Evolutionary conservation across 257 asterid species (phyloP), one percentile per base, ranked within the genome.

Genomic region (Sherardia arvensis): DNA sequence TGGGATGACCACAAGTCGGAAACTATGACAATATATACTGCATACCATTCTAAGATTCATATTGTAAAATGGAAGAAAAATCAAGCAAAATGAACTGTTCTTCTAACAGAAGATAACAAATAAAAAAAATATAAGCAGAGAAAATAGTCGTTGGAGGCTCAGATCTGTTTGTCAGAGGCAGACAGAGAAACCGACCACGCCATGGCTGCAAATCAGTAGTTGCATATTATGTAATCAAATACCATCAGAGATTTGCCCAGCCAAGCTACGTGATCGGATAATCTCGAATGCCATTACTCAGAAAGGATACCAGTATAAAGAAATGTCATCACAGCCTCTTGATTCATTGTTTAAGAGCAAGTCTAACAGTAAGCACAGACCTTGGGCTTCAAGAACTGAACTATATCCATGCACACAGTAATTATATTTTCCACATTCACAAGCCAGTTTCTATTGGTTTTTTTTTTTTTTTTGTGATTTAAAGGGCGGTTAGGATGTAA

Each of bases 91-190:
- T 15, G 51, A 14, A 43, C 20, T 0, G 15, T 0, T 40, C n/a
- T 40, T 40, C n/a, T 12, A 40, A 40, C 48, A 3, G 1, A 56
- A 17, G 7, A 28, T 8, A 18, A 56, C 38, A 56, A 26, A 60
- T 8, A 32, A 32, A 4, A 32, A 32, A 34, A 34, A 43, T 17
- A 7, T 43, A 48, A 18, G 12, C 21, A 34, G 32, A 4, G 45
- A 40, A 62, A 21, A 25, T 8, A 40, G 21, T 4, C 15, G 25
- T 7, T 15, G 15, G 69, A 64, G 69, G 67, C 67, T 63, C 67
- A 63, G 69, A 64, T 64, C 60, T 49, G 51, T 12, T 21, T 27
- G 22, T 12, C 15, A 26, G 8, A 6, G 29, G 43, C 60, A 21
- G 22, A 17, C 56, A 49, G 49, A 64, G 49, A 36, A 33, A 64